These are phyloP conservation scores for Apophysomyces elegans DNA, from an alignment of 371 early-diverging fungal genomes.

Conservation along the genomic window DNA sequence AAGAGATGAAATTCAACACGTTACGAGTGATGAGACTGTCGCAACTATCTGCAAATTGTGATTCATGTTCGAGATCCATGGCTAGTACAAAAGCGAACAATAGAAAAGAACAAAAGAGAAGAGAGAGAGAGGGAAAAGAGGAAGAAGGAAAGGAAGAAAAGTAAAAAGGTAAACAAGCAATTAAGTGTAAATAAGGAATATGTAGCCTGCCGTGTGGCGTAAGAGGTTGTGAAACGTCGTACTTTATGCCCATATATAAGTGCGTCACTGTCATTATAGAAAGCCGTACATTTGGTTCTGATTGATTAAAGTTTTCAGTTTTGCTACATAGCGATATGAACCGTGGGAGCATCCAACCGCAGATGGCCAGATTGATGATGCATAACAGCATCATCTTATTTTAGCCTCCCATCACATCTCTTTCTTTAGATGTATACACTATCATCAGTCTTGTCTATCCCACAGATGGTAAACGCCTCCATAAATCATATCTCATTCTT, in stretches of 20 bases:
- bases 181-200: too few species aligned
- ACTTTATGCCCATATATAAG: neutral
- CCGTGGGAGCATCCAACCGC: constrained; percentile 1
- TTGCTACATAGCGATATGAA: neutral
- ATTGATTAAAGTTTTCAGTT: neutral
- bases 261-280: too few species aligned
- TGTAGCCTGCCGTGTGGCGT: neutral
- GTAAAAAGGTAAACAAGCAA: constrained; percentile 34
- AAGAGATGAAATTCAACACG: neutral
- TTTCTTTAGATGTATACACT: too few species aligned
- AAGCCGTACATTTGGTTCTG: neutral
- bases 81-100: constrained; percentile 8
- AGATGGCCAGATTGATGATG: too few species aligned
- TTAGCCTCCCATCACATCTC: too few species aligned
- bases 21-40: constrained; percentile 2
- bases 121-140: constrained; percentile 8
- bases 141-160: constrained; percentile 74
- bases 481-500: too few species aligned
- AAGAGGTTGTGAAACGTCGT: neutral
- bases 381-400: too few species aligned
- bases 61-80: constrained; percentile 9
- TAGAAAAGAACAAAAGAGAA: neutral
- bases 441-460: too few species aligned
- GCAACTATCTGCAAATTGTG: constrained; percentile 3
- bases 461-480: too few species aligned